Base-by-base conservation (phyloP, 306 rosid genomes). In the Dryas alaskensis region DNA sequence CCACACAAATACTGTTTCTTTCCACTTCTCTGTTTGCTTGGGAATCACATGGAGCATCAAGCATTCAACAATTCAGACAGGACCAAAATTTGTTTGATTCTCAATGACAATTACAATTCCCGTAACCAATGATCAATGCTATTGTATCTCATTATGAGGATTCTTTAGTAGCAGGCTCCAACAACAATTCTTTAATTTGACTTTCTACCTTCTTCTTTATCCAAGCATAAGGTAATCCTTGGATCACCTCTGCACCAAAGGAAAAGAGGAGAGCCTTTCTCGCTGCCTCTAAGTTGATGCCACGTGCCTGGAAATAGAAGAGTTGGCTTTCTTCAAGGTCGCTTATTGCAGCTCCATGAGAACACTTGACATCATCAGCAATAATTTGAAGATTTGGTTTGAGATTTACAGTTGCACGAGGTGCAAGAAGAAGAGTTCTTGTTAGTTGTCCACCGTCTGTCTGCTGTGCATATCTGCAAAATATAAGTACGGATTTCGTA, bases 321-420 rank as follows among this genome's bases (percentile, higher is more conserved):
- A 94, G 95, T 22, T 94, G 97, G 73, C 81, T 84, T 73, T 88
- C 92, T 85, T 94, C 99, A 5, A 92, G 84, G 80, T 94, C 99
- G 61, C 99, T 91, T 73, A 94, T 92, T 42, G 99, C 99, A 75
- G 96, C 97, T 73, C 97, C 99, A 74, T 94, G 99, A 8, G 99
- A 94, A 73, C 99, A 94, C 81, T 89, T 92, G 54, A 94, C 99
- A 8, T 94, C 92, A 52, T 94, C 88, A 0, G 99, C 97, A 49
- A 94, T 85, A 58, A 94, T 94, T 73, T 92, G 99, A 75, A 94
- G 99, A 86, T 94, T 94, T 2, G 97, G 99, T 68, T 94, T 92
- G 45, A 92, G 89, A 69, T 94, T 92, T 60, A 92, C 92, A 7
- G 92, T 88, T 3, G 97, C 99, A 42, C 95, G 95, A 60, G 99